Percentiles rank a stretch among this genome's conserved stretches.
phyloP scores from a whole-genome alignment of 805 yeast species.

The Blastobotrys americana region DNA sequence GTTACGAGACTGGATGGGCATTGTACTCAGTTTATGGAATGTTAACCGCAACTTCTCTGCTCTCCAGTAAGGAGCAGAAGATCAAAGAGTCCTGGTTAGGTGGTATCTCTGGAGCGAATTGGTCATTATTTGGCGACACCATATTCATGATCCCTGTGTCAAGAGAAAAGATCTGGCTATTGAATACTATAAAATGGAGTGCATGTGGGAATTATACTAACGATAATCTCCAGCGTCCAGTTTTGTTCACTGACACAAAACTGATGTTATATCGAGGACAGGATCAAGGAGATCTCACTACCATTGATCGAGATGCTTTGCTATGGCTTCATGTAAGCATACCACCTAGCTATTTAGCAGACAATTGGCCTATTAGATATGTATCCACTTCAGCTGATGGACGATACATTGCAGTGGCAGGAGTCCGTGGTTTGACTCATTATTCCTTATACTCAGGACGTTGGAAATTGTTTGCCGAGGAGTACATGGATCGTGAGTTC shows the following conservation, averaged over 20 bases:
- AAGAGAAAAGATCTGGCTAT: conserved; percentile 15
- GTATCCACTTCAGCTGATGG: conserved; percentile 44
- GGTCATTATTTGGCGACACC: conserved; percentile 34
- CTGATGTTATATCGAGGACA: conserved; percentile 42
- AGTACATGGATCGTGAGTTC: conserved; percentile 29
- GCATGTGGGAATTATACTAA: conserved; percentile 21
- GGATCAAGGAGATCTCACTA: conserved; percentile 37
- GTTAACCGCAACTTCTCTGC: conserved; percentile 36
- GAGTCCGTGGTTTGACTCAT: conserved; percentile 40
- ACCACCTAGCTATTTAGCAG: conserved; percentile 40
- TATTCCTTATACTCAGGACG: conserved; percentile 36
- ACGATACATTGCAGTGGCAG: conserved; percentile 43
- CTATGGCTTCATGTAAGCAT: conserved; percentile 42
- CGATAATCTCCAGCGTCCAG: conserved; percentile 37
- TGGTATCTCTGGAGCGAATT: conserved; percentile 25
- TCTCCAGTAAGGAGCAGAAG: conserved; percentile 20
- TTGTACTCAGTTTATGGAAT: conserved; percentile 43
- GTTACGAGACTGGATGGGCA: conserved; percentile 41
- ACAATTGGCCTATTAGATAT: conserved; percentile 38
- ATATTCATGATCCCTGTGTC: conserved; percentile 28
- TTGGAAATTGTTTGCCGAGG: conserved; percentile 41
- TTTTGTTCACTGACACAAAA: conserved; percentile 36
- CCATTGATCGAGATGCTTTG: conserved; percentile 37
- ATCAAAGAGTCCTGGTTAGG: conserved; percentile 20
- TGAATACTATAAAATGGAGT: conserved; percentile 29